Percentiles rank a stretch among this genome's conserved stretches.
Conservation (phyloP, 805 yeast genomes). For the Ogataea ramenticola region DNA sequence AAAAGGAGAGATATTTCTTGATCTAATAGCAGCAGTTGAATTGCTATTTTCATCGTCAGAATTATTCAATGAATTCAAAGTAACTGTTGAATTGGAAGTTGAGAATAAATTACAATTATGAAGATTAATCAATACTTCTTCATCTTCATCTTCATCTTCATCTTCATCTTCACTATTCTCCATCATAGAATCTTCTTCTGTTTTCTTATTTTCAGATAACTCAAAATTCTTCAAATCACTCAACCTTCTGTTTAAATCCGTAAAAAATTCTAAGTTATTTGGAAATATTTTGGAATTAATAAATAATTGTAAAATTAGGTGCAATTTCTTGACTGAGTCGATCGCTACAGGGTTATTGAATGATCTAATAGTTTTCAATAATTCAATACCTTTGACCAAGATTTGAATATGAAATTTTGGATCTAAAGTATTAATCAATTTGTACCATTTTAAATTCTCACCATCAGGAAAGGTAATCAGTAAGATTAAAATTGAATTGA, state of each 20-base stretch:
- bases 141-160: background rate
- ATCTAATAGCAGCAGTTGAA: too few species aligned
- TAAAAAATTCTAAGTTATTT: constrained; percentile 1
- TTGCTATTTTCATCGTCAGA: background rate
- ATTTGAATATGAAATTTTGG: background rate
- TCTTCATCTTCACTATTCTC: constrained; percentile 1
- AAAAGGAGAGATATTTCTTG: too few species aligned
- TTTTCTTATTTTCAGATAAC: background rate
- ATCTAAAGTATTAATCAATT: background rate
- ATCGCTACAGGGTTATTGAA: constrained; percentile 22
- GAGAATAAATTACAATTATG: constrained; percentile 4
- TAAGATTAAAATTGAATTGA: constrained; percentile 26
- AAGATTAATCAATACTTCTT: background rate
- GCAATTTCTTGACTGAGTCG: constrained; percentile 18
- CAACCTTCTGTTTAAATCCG: constrained; percentile 8
- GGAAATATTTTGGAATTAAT: constrained; percentile 9
- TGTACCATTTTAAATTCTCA: background rate
- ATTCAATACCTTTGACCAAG: constrained; percentile 15
- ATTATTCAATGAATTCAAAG: background rate
- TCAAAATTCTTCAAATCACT: constrained; percentile 4
- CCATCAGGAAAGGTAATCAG: constrained; percentile 13
- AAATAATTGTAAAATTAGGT: constrained; percentile 14
- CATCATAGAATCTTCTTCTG: background rate
- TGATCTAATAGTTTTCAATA: constrained; percentile 21
- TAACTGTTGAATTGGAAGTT: constrained; percentile 12